Evolutionary conservation across 148 eudicot genomes (phyloP), one percentile per base, ranked within the genome.

Genomic region (Euryodendron excelsum): DNA sequence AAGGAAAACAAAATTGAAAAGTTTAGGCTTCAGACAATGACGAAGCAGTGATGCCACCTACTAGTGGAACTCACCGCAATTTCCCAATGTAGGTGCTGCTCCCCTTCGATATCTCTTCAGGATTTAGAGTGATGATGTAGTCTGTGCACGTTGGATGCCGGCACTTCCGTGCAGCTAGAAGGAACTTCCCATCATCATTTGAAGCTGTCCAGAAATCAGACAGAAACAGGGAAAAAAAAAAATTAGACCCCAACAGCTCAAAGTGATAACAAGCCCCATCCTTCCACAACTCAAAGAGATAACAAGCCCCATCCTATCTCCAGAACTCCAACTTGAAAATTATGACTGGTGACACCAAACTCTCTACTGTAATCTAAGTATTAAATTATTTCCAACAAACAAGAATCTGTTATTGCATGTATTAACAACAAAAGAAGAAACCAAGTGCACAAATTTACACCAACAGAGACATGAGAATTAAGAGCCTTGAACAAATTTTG

Each of bases 141-240:
- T 94, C 98, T 10, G 92, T 92, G 85, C 90, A 89, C 39, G 98
- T 92, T 6, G 98, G 86, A 23, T 91, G 86, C 69, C 97, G 84
- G 83, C 91, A 91, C 72, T 85, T 94, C 74, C 88, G 89, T 61
- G 95, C 98, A 78, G 97, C 88, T 23, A 94, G 90, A 75, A 94
- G 92, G 61, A 92, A 90, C 77, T 94, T 94, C 23, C 98, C 97
- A 80, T 89, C 91, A 33, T 94, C 98, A 77, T 85, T 87, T 64
- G 91, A 80, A 80, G 88, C 98, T 92, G 88, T 60, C 59, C 80
- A 74, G 20, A 66, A 6, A 52, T 28, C 18, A 70, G 14, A 72
- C n/a, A 69, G 1, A 55, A 25, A 76, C 15, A 0, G 41, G 47
- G 10, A 47, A 48, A 3, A 21, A 2, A 64, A 50, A 60, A 27